Evolutionary conservation across 2,329 filamentous ascomycete species (phyloP), one percentile per base, ranked within the genome.

Genomic region (Aspergillus hortae): DNA sequence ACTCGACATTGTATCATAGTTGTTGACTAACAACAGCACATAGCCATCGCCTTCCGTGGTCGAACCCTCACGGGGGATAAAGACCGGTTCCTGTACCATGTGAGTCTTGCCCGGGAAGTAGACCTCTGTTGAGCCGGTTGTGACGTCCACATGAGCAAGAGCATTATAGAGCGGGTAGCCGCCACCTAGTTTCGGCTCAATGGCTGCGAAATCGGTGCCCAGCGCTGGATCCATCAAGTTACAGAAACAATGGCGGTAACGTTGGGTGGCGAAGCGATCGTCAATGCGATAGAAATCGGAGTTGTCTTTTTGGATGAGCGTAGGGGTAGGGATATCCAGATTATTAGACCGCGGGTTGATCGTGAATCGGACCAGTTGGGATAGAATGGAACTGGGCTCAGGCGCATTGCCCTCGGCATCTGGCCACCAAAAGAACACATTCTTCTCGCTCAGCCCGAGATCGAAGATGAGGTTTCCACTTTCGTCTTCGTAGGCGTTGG

Each of bases 231-330:
- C 73, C 56, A 77, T 78, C 41, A 70, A 63, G 10, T 71, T 65
- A 48, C 78, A 73, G 60, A 77, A 76, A 51, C 76, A 14, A 69
- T 76, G 52, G 48, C 61, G 5, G 59, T 67, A 6, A 61, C 67
- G 44, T 69, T 70, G 30, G 69, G 69, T 56, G 61, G 66, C 4
- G 50, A 71, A 74, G 1, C 76, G 72, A 56, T 79, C 76, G 54
- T 79, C 76, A 52, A 79, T 77, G 10, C 77, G 71, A 6, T 74
- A 76, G 64, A 79, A 79, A 60, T 79, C 76, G n/a, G 72, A 74
- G 54, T 77, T 78, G 11, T 65, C 50, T n/a, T 46, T 5, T 1
- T 59, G 53, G 2, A 68, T 43, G 27, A 64, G 48, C 36, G 63
- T 35, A 0, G 36, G 57, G 32, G 44, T 56, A 32, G 58, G 43